Evolutionary conservation across 202 grass and related monocot genomes (phyloP).

Genomic region (Thinopyrum obtusiflorum): DNA sequence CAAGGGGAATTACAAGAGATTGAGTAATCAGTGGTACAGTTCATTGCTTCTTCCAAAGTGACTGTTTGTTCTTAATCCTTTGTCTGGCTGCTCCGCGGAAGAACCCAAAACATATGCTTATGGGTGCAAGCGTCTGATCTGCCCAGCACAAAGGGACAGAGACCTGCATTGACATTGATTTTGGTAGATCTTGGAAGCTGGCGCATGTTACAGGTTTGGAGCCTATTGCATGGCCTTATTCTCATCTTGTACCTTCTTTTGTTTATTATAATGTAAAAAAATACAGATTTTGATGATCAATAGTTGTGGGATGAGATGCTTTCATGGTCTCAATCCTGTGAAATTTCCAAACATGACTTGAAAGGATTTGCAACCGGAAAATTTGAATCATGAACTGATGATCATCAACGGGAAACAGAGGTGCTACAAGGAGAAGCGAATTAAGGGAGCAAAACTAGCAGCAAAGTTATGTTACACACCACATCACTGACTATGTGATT

Average conservation of each 20-base stretch:
- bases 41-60: constrained; percentile 29
- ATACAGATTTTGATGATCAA: not conserved
- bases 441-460: not conserved
- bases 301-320: not conserved
- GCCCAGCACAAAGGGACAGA: constrained; percentile 24
- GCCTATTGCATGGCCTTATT: constrained; percentile 12
- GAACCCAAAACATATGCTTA: constrained; percentile 12
- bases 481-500: not conserved
- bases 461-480: constrained; percentile 3
- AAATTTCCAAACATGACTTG: not conserved
- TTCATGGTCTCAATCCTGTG: not conserved
- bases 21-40: not conserved
- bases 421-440: not conserved
- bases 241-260: not conserved
- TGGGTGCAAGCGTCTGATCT: constrained; percentile 19
- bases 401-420: constrained; percentile 8
- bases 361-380: not conserved
- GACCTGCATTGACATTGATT: not conserved
- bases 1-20: constrained; percentile 23
- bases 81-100: constrained; percentile 39
- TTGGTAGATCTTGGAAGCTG: constrained; percentile 40
- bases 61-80: constrained; percentile 37
- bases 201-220: constrained; percentile 26
- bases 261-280: not conserved
- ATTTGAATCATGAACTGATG: not conserved